Percentiles rank a stretch among this genome's conserved stretches.
Evolutionary conservation across 352 stramenopile species (phyloP).

Genomic region (Blastocystis sp.): DNA sequence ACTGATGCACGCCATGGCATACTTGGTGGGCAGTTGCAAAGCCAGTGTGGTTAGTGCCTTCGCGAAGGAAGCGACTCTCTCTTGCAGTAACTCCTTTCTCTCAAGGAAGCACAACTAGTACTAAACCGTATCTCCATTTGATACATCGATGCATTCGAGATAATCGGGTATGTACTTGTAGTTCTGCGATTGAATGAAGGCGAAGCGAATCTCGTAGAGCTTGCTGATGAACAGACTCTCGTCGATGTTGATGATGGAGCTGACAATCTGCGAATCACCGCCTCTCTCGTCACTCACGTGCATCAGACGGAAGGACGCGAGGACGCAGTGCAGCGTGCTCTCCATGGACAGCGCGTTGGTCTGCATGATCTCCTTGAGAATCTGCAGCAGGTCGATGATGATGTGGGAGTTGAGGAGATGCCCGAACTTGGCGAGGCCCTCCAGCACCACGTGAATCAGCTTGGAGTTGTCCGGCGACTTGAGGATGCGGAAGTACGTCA

Average conservation of each 20-base stretch:
- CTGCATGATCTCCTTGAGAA: constrained; percentile 40
- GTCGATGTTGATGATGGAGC: constrained; percentile 26
- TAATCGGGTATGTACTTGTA: constrained; percentile 32
- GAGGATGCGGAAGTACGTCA: constrained; percentile 63
- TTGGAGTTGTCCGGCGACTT: background rate
- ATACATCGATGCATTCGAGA: constrained; percentile 55
- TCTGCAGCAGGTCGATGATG: constrained; percentile 43
- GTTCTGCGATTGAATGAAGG: background rate
- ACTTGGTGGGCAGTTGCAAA: constrained; percentile 39
- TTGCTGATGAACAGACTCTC: constrained; percentile 33
- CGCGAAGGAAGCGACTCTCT: constrained; percentile 37
- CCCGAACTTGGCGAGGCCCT: constrained; percentile 43
- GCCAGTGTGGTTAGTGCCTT: constrained; percentile 42
- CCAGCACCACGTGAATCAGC: constrained; percentile 55
- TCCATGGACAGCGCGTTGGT: constrained; percentile 9
- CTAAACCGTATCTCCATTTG: background rate
- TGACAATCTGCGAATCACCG: constrained; percentile 3
- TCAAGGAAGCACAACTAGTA: constrained; percentile 21
- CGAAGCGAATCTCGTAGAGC: constrained; percentile 21
- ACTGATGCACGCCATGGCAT: constrained; percentile 42
- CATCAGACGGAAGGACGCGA: constrained; percentile 10
- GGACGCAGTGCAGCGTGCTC: constrained; percentile 31
- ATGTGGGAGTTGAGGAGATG: constrained; percentile 63
- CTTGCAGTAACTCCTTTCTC: constrained; percentile 60
- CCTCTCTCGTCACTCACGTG: background rate